These are phyloP conservation scores for Symbiodinium pilosum DNA, from an alignment of 73 alveolate species.

Conservation along the genomic window DNA sequence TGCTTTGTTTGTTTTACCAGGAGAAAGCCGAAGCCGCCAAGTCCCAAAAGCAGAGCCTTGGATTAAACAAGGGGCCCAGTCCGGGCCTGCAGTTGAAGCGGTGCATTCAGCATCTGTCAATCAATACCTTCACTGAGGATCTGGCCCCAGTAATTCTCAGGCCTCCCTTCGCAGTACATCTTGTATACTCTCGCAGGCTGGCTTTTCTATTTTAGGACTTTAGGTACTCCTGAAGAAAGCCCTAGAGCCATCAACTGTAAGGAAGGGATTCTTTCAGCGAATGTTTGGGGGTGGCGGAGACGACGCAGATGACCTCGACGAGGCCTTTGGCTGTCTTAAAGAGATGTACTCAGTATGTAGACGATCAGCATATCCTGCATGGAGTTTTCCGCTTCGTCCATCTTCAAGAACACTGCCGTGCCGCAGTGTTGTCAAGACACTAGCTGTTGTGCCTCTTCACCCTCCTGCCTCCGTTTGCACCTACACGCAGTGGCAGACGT, in stretches of 20 bases:
- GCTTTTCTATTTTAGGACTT: not conserved
- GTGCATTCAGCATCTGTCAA: not conserved
- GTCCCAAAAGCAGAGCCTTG: not conserved
- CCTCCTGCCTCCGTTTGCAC: no score
- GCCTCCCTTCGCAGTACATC: not conserved
- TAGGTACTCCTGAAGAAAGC: no score
- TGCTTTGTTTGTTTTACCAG: not conserved
- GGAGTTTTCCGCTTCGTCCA: no score
- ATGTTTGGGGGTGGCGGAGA: slow-evolving; percentile 1
- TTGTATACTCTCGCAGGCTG: not conserved
- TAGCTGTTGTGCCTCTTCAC: no score
- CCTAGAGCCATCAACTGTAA: not conserved
- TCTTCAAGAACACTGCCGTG: no score
- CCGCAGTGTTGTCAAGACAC: no score
- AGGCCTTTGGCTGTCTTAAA: not conserved
- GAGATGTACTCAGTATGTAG: no score
- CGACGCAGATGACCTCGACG: slow-evolving; percentile 6
- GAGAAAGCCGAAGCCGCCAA: slow-evolving; percentile 8
- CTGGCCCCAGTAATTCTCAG: no score
- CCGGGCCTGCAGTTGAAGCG: not conserved
- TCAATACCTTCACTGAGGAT: no score
- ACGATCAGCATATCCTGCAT: no score
- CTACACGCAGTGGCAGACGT: slow-evolving; percentile 69
- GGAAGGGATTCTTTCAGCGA: slow-evolving; percentile 24
- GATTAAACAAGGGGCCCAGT: not conserved